phyloP scores from a whole-genome alignment of 768 basidiomycete species.

The Lactarius evosmus region DNA sequence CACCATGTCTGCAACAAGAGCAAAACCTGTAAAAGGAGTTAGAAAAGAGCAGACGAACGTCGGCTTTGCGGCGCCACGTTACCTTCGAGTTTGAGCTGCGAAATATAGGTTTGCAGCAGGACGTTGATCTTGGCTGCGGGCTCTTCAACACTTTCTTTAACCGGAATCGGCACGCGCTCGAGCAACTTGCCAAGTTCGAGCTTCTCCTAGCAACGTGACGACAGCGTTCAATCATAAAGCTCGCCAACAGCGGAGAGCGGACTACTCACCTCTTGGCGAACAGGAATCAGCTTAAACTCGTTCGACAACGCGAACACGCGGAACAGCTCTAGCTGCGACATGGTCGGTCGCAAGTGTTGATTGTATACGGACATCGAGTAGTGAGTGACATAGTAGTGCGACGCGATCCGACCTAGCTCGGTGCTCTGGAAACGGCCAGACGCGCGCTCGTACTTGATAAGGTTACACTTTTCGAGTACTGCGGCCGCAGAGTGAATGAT shows the following conservation, averaged over 20 bases:
- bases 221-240: not conserved
- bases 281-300: slow-evolving; percentile 91
- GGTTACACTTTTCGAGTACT: slow-evolving; percentile 87
- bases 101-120: slow-evolving; percentile 90
- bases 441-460: slow-evolving; percentile 90
- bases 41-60: not conserved
- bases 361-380: slow-evolving; percentile 97
- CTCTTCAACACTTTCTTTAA: slow-evolving; percentile 95
- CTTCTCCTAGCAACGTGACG: slow-evolving; percentile 55
- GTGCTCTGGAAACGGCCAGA: slow-evolving; percentile 89
- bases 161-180: slow-evolving; percentile 93
- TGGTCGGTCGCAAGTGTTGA: slow-evolving; percentile 83
- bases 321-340: slow-evolving; percentile 89
- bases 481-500: slow-evolving; percentile 92
- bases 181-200: slow-evolving; percentile 85
- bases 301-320: slow-evolving; percentile 93
- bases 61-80: slow-evolving; percentile 17
- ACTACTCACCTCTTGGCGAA: slow-evolving; percentile 57
- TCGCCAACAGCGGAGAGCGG: slow-evolving; percentile 9
- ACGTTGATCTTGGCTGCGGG: slow-evolving; percentile 98
- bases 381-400: slow-evolving; percentile 93
- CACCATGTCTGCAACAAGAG: slow-evolving; percentile 88
- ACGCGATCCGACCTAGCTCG: slow-evolving; percentile 91
- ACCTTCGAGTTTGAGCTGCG: slow-evolving; percentile 89
- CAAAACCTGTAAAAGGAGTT: slow-evolving; percentile 55